phyloP scores from a whole-genome alignment of 495 filamentous ascomycete genomes.

The Cercophora scortea region DNA sequence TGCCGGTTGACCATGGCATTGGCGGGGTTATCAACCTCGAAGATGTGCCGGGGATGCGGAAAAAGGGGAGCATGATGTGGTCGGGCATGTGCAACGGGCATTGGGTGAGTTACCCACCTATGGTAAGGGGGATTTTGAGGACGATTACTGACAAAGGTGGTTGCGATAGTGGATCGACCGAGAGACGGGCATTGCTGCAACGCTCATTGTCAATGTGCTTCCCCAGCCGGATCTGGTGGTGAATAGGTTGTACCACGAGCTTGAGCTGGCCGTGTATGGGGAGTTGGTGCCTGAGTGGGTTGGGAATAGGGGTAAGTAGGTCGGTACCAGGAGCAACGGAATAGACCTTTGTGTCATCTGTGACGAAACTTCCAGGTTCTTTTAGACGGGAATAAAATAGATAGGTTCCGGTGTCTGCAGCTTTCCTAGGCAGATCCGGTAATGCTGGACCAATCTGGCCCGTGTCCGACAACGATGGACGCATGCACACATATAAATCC shows the following conservation, averaged over 20 bases:
- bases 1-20: conserved; percentile 15
- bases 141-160: not conserved
- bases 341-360: too few species aligned
- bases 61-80: conserved; percentile 31
- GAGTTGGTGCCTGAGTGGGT: conserved; percentile 12
- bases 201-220: conserved; percentile 18
- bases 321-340: too few species aligned
- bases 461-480: too few species aligned
- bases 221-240: conserved; percentile 17
- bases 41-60: conserved; percentile 22
- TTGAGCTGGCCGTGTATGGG: conserved; percentile 24
- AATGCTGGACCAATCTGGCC: too few species aligned
- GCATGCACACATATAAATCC: too few species aligned
- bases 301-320: too few species aligned
- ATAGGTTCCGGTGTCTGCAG: too few species aligned
- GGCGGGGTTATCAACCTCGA: conserved; percentile 20
- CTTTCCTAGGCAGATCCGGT: too few species aligned
- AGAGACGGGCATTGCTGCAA: conserved; percentile 21
- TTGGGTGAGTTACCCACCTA: conserved; percentile 18
- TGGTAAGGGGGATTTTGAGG: too few species aligned
- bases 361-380: too few species aligned
- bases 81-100: conserved; percentile 17
- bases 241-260: conserved; percentile 17
- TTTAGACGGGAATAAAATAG: too few species aligned
- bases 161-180: conserved; percentile 28